These are phyloP conservation scores for Pilasporangium apinafurcum DNA, from an alignment of 352 stramenopile genomes.

Conservation along the genomic window DNA sequence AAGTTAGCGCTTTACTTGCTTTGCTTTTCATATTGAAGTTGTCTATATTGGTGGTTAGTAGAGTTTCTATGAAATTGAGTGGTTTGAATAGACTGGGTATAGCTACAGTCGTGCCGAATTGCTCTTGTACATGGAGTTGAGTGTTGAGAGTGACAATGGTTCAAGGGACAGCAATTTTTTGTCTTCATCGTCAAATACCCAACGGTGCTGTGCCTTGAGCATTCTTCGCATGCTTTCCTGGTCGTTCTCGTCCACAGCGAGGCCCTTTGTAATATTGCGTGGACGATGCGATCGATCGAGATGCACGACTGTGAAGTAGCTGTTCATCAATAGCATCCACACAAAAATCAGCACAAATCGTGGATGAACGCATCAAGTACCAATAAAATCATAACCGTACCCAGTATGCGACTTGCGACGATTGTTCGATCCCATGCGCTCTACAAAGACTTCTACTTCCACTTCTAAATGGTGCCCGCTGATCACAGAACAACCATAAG, in stretches of 20 bases:
- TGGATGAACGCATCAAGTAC: too few relatives aligned
- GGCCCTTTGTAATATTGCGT: slow-evolving; percentile 14
- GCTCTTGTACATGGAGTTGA: slow-evolving; percentile 4
- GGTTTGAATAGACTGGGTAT: too few relatives aligned
- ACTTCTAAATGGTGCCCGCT: slow-evolving; percentile 19
- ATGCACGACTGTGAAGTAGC: slow-evolving; percentile 20
- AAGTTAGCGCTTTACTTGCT: too few relatives aligned
- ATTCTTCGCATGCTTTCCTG: slow-evolving; percentile 19
- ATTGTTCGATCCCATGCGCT: slow-evolving; percentile 12
- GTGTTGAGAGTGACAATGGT: slow-evolving; percentile 11
- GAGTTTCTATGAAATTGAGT: too few relatives aligned
- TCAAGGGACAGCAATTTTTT: slow-evolving; percentile 13
- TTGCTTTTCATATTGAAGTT: too few relatives aligned
- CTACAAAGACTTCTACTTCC: slow-evolving; percentile 21
- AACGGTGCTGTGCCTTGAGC: slow-evolving; percentile 16
- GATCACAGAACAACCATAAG: not conserved
- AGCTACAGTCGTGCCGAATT: too few relatives aligned
- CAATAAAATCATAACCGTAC: slow-evolving; percentile 1
- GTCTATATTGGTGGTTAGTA: too few relatives aligned
- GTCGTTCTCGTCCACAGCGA: slow-evolving; percentile 13
- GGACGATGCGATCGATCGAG: slow-evolving; percentile 15
- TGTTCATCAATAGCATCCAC: not conserved
- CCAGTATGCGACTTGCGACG: slow-evolving; percentile 20
- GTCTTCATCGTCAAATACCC: slow-evolving; percentile 15
- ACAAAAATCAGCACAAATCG: not conserved